Evolutionary conservation across 768 basidiomycete genomes (phyloP), one percentile per base, ranked within the genome.

Genomic region (Pholiota conissans): DNA sequence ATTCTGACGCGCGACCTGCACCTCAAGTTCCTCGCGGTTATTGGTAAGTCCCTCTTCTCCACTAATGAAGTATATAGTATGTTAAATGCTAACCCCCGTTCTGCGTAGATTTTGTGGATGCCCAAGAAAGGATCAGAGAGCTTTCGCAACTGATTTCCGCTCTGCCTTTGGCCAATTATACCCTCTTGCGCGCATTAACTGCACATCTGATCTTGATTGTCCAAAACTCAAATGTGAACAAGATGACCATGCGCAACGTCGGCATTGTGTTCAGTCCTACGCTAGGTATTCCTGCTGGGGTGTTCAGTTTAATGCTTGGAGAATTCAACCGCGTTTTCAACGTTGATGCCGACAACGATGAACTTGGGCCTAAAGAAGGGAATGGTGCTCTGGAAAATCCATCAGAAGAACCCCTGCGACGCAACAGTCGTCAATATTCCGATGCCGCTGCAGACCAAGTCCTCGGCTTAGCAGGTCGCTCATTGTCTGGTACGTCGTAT

Each of bases 211-310:
- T 98, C 63, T 79, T 95, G 42, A 91, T 99, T 65, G 94, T 98
- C 45, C 89, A 93, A 72, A 95, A 98, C 69, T 84, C 94, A 16
- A 65, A 81, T 40, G 75, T 90, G 57, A 97, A 97, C 85, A 98
- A 95, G 79, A 99, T 99, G 97, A 95, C 91, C 39, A 89, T 98
- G 85, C 87, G 96, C 46, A 99, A 99, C 70, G 93, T 99, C 26
- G 95, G 96, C 16, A 98, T 99, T 59, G 96, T 98, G 22, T 98
- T 98, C 75, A 95, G 94, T 62, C 97, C 97, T 2, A 98, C 97
- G 0, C 79, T 99, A 11, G 95, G 94, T 42, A 97, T 99, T 64
- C 96, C 96, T n/a, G 96, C 96, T 3, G 93, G 93, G 6, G 91
- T 98, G 40, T 95, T 98, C 73, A 94, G 92, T 67, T 75, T 97